phyloP scores from a whole-genome alignment of 139 green algal species.

The Yamagishiella unicocca region DNA sequence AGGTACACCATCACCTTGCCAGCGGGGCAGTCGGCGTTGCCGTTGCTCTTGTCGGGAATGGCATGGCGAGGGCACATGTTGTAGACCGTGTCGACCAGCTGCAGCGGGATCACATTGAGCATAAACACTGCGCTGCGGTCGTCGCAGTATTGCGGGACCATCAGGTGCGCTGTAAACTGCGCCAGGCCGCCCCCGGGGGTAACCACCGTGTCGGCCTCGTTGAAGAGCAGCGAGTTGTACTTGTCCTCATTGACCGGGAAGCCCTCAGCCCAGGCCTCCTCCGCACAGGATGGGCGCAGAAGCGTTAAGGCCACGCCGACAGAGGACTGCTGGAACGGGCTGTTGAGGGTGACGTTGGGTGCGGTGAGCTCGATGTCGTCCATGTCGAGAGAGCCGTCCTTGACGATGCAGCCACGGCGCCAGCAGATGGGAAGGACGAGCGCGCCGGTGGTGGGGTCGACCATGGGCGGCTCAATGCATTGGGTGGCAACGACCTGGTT shows the following conservation, averaged over 20 bases:
- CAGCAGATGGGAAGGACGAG: constrained; percentile 36
- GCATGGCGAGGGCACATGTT: constrained; percentile 41
- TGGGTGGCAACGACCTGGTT: not conserved
- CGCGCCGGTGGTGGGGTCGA: not conserved
- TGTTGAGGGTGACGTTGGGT: not conserved
- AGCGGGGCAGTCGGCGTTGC: constrained; percentile 35
- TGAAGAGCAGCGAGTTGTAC: constrained; percentile 36
- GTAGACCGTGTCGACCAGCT: constrained; percentile 24
- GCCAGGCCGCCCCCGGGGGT: constrained; percentile 22
- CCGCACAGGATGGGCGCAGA: constrained; percentile 1
- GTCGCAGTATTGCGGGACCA: not conserved
- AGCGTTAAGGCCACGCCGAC: constrained; percentile 35
- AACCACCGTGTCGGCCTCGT: constrained; percentile 31
- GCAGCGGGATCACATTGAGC: constrained; percentile 34
- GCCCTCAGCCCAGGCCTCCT: constrained; percentile 3
- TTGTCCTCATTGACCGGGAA: not conserved
- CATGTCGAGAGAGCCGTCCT: not conserved
- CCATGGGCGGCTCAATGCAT: constrained; percentile 12
- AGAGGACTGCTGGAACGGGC: constrained; percentile 2
- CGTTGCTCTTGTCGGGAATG: constrained; percentile 26
- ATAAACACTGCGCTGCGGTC: constrained; percentile 26
- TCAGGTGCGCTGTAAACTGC: not conserved
- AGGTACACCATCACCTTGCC: constrained; percentile 41
- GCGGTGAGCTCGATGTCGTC: constrained; percentile 9
- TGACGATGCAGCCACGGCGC: constrained; percentile 14